Conservation (phyloP, 768 basidiomycete genomes). For the Tulasnella sp. region DNA sequence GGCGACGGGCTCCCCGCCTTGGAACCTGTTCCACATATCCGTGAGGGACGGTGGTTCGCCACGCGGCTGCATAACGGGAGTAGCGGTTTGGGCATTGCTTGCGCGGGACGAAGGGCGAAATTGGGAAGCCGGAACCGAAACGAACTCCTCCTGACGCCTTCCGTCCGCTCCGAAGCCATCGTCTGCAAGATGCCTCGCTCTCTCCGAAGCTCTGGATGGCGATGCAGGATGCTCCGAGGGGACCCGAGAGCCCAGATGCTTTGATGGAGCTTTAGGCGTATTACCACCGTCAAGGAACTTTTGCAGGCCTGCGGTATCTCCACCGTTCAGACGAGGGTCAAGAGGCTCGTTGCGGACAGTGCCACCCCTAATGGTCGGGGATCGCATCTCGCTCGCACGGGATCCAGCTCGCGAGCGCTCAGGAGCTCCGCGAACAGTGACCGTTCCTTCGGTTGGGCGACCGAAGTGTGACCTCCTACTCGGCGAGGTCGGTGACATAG, state of each 20-base stretch:
- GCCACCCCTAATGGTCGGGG: neutral
- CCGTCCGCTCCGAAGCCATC: constrained; percentile 10
- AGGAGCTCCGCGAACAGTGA: neutral
- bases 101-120: neutral
- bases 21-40: neutral
- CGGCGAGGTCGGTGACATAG: neutral
- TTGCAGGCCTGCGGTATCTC: neutral
- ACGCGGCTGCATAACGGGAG: neutral
- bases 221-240: neutral
- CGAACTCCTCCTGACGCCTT: neutral
- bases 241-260: neutral
- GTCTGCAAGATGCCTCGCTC: neutral
- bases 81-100: neutral
- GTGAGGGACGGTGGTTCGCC: neutral
- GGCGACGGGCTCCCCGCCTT: neutral
- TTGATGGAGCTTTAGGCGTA: neutral
- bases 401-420: neutral
- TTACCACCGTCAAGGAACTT: neutral
- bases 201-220: neutral
- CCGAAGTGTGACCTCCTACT: neutral
- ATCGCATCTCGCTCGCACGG: neutral
- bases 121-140: neutral
- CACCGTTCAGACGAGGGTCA: neutral
- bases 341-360: neutral
- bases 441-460: neutral